Evolutionary conservation across 345 rosid genomes (phyloP).

Genomic region (Camelina laxa): DNA sequence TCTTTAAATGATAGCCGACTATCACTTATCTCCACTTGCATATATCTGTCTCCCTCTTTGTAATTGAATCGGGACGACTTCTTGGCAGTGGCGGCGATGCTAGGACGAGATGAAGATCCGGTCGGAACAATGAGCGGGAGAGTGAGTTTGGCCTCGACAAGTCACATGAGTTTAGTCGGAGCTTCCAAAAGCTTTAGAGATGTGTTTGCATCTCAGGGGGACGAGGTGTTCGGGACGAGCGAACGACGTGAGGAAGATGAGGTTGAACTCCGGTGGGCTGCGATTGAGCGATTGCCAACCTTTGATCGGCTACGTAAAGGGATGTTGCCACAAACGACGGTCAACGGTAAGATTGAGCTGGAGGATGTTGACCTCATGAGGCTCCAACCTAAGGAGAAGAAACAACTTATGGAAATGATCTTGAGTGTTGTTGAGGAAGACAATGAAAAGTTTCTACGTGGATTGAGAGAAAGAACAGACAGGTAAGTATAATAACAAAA

Average conservation of each 20-base stretch:
- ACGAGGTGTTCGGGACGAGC: slow-evolving; percentile 53
- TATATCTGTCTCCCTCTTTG: background rate
- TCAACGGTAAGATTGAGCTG: slow-evolving; percentile 52
- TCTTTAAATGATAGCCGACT: slow-evolving; percentile 17
- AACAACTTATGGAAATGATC: slow-evolving; percentile 65
- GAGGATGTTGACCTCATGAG: slow-evolving; percentile 62
- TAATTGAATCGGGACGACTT: background rate
- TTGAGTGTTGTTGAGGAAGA: slow-evolving; percentile 79
- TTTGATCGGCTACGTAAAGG: slow-evolving; percentile 74
- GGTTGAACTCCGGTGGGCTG: slow-evolving; percentile 90
- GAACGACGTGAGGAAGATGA: slow-evolving; percentile 59
- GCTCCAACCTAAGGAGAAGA: slow-evolving; percentile 64
- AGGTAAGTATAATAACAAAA: slow-evolving; percentile 39
- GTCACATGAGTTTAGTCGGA: slow-evolving; percentile 50
- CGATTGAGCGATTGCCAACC: slow-evolving; percentile 85
- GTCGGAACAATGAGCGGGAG: slow-evolving; percentile 59
- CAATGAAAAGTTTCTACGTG: slow-evolving; percentile 74
- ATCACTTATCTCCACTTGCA: background rate
- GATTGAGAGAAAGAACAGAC: slow-evolving; percentile 77
- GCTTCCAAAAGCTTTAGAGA: slow-evolving; percentile 59
- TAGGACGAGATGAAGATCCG: slow-evolving; percentile 56
- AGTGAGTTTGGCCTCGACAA: slow-evolving; percentile 50
- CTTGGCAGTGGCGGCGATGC: slow-evolving; percentile 43
- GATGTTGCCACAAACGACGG: slow-evolving; percentile 57
- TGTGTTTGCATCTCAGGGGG: slow-evolving; percentile 41